A percentile compares a stretch with the other conserved stretches of the same genome.
Evolutionary conservation across 192 early-diverging fungal species (phyloP).

Genomic region (Dissophora ornata): DNA sequence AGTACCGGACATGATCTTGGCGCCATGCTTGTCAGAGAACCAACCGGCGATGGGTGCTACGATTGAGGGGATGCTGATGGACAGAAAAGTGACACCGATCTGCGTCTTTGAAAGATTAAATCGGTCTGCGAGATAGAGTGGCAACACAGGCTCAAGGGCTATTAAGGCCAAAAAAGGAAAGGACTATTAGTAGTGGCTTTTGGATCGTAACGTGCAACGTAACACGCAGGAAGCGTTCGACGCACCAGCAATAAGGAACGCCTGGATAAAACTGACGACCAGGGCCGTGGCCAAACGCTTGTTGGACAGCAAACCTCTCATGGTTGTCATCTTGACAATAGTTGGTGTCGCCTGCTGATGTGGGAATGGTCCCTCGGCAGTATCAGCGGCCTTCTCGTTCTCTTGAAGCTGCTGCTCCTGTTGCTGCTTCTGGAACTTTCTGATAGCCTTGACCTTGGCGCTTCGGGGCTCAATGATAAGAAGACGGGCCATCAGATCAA

Average conservation of each 20-base stretch:
- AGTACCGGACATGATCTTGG: conserved; percentile 43
- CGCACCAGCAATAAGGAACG: conserved; percentile 38
- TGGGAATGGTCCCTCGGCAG: background rate
- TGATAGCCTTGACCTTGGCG: conserved; percentile 49
- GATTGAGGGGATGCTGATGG: conserved; percentile 51
- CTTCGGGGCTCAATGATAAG: conserved; percentile 55
- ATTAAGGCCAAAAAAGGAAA: conserved; percentile 16
- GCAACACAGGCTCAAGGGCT: conserved; percentile 54
- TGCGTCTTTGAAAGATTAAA: conserved; percentile 52
- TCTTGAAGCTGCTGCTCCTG: conserved; percentile 7
- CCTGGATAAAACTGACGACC: conserved; percentile 32
- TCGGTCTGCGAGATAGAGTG: conserved; percentile 40
- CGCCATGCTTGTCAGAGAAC: conserved; percentile 58
- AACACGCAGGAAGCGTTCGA: too few species aligned
- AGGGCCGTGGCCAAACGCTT: conserved; percentile 35
- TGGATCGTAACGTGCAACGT: too few species aligned
- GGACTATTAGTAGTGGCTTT: too few species aligned
- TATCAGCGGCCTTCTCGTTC: background rate
- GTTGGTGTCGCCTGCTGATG: background rate
- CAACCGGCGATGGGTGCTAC: conserved; percentile 54
- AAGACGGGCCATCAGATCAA: conserved; percentile 55
- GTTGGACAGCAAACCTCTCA: conserved; percentile 14
- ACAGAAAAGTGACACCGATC: conserved; percentile 54
- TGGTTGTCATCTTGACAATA: conserved; percentile 15
- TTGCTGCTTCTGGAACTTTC: conserved; percentile 15